phyloP scores from a whole-genome alignment of 2,329 filamentous ascomycete species.

The Colletotrichum australisinense region DNA sequence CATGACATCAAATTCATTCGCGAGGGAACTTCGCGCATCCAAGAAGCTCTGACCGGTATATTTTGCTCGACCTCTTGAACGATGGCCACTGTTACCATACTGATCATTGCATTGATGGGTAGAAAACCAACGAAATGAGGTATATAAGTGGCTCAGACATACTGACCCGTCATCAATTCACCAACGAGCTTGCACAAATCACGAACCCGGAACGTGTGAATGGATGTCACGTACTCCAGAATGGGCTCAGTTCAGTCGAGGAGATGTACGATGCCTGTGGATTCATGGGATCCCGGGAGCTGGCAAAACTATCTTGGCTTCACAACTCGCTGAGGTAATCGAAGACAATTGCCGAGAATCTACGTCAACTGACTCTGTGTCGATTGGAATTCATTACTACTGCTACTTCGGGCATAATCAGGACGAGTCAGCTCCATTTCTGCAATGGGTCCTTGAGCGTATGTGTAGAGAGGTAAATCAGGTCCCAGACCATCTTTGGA shows the following conservation, averaged over 20 bases:
- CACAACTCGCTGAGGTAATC: background rate
- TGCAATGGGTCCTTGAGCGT: background rate
- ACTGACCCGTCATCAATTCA: background rate
- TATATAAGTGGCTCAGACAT: background rate
- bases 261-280: background rate
- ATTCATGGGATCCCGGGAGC: conserved; percentile 7
- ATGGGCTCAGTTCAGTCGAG: background rate
- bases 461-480: background rate
- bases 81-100: background rate
- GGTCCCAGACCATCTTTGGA: background rate
- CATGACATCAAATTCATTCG: background rate
- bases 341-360: fast-evolving
- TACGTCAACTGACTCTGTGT: fast-evolving
- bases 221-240: background rate
- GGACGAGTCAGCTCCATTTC: fast-evolving
- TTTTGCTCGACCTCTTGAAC: fast-evolving
- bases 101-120: background rate
- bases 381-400: background rate
- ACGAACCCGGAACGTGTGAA: background rate
- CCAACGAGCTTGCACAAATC: fast-evolving
- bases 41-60: background rate
- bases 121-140: background rate
- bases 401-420: background rate
- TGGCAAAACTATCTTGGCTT: background rate
- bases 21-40: background rate